Evolutionary conservation across 2,329 filamentous ascomycete species (phyloP), one percentile per base, ranked within the genome.

Genomic region (Karstenula rhodostoma): DNA sequence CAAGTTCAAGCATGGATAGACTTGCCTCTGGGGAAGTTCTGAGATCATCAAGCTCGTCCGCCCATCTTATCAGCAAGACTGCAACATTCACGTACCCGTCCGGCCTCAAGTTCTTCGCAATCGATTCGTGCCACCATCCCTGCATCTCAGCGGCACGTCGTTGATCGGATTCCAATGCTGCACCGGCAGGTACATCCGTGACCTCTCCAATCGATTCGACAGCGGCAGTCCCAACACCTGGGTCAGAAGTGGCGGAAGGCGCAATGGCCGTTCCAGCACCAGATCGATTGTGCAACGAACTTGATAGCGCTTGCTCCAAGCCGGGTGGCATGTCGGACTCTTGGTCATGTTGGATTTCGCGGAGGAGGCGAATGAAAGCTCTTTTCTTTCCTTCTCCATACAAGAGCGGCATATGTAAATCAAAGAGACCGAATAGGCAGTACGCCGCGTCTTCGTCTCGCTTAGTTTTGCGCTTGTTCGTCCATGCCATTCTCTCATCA

Each of bases 61-160:
- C 71, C 77, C 77, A 79, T 33, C 73, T 74, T 25, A 79, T 68
- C 6, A 79, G 60, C 4, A 80, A 59, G 1, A 78, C 77, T 9
- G 74, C 66, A 10, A 78, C 76, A 23, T 76, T 63, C 4, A 61
- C 23, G 48, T 79, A 79, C 0, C 70, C 70, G 15, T 71, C 68
- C 2, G 73, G 67, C 9, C 69, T 57, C 70, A 76, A 72, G 29
- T 76, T 61, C 50, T 40, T 64, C 9, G 59, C 57, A 15, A 73
- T 73, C 4, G 65, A 67, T 37, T 75, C 69, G 32, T 73, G 66
- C 73, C 73, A 77, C 69, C 71, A 75, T 42, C 64, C 64, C 44
- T 71, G 72, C 71, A 75, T 73, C 25, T 69, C 59, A n/a, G 62
- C 66, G 6, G 67, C 66, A 27, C 60, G 60, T 37, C 69, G 32